A percentile compares a stretch with the other conserved stretches of the same genome.
phyloP scores from a whole-genome alignment of 1,284 basidiomycete genomes.

The Neonothopanus nambi region DNA sequence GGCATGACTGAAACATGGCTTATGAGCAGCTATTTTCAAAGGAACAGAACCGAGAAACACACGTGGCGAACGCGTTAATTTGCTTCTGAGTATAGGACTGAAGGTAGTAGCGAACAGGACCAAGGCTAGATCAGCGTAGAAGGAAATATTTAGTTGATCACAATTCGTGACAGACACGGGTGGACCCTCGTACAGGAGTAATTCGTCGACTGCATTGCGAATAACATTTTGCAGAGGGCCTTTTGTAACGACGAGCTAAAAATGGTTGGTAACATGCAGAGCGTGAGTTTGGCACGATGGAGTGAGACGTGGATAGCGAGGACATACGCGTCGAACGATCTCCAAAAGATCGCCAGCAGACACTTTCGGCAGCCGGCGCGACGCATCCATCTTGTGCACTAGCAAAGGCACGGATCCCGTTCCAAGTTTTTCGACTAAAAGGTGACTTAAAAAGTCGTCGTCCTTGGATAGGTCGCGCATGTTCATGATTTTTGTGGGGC shows the following conservation, averaged over 20 bases:
- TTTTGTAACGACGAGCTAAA: conserved; percentile 61
- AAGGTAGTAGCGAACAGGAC: conserved; percentile 73
- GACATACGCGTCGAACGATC: conserved; percentile 75
- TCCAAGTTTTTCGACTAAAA: conserved; percentile 82
- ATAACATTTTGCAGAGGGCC: conserved; percentile 53
- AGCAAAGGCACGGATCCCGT: conserved; percentile 72
- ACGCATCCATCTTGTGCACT: conserved; percentile 84
- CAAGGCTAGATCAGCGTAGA: conserved; percentile 48
- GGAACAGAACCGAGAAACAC: conserved; percentile 33
- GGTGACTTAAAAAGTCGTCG: conserved; percentile 83
- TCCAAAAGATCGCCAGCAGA: conserved; percentile 62
- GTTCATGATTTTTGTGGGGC: conserved; percentile 83
- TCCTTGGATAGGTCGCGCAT: conserved; percentile 82
- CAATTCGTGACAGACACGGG: conserved; percentile 20
- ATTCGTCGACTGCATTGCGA: conserved; percentile 69
- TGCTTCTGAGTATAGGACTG: conserved; percentile 73
- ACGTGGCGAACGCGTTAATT: conserved; percentile 87
- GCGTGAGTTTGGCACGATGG: conserved; percentile 28
- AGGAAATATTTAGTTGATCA: conserved; percentile 17
- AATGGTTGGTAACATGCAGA: conserved; percentile 27
- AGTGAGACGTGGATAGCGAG: conserved; percentile 25
- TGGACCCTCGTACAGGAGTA: conserved; percentile 59
- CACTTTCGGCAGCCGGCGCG: conserved; percentile 71
- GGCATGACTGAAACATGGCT: conserved; percentile 60
- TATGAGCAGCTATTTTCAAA: conserved; percentile 27